A percentile compares a stretch with the other conserved stretches of the same genome.
phyloP scores from a whole-genome alignment of 768 basidiomycete species.

The Serpula lacrymans region DNA sequence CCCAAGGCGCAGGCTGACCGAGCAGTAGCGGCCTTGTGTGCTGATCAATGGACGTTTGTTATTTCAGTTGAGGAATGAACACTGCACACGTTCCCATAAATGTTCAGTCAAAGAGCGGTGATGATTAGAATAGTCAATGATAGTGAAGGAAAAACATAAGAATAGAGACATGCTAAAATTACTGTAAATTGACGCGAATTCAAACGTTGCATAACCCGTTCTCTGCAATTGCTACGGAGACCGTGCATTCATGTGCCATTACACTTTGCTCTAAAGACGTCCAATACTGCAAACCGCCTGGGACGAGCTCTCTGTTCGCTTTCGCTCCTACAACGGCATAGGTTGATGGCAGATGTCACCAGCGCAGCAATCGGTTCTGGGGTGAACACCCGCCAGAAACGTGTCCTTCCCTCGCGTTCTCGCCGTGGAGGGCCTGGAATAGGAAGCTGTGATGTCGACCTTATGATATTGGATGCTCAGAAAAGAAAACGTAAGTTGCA shows the following conservation, averaged over 20 bases:
- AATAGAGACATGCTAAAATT: background rate
- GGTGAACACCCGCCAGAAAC: conserved; percentile 56
- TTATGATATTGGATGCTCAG: conserved; percentile 80
- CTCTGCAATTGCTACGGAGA: too few species aligned
- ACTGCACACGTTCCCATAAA: background rate
- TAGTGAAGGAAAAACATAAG: background rate
- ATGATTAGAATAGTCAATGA: background rate
- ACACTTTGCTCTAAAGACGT: too few species aligned
- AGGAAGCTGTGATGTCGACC: conserved; percentile 74
- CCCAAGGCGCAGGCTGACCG: conserved; percentile 38
- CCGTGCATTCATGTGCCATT: too few species aligned
- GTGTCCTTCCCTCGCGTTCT: conserved; percentile 78
- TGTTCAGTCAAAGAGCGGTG: background rate
- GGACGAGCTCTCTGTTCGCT: too few species aligned
- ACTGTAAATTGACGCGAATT: conserved; percentile 2
- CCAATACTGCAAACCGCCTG: too few species aligned
- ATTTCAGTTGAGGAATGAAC: conserved; percentile 8
- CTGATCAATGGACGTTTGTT: conserved; percentile 51
- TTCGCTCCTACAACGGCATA: too few species aligned
- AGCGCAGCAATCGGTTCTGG: conserved; percentile 27
- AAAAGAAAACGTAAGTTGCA: conserved; percentile 65
- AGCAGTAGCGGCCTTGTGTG: conserved; percentile 40
- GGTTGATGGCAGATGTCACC: conserved; percentile 35
- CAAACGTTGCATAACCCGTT: too few species aligned
- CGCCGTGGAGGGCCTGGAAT: conserved; percentile 79